Evolutionary conservation across 306 rosid genomes (phyloP), one percentile per base, ranked within the genome.

Genomic region (Acmispon strigosus): DNA sequence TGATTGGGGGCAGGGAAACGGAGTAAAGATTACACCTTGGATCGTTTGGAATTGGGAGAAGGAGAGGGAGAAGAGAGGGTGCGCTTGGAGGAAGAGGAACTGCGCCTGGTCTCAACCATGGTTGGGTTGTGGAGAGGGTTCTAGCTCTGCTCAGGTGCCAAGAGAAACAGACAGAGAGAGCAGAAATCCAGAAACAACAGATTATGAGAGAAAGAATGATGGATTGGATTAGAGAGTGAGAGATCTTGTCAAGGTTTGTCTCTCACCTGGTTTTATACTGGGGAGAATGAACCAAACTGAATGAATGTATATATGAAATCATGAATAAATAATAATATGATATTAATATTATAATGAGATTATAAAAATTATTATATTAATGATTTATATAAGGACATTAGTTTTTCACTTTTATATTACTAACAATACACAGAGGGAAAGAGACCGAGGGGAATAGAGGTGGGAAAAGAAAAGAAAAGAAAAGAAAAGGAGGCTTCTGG

Each of bases 61-160:
- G 94, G 73, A 42, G 90, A 78, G 71, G 96, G 81, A 4, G 96
- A 79, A 49, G 92, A 74, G 17, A 87, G 77, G 62, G 95, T 16
- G 6, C 99, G 97, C 77, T 94, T 94, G 62, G 99, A 83, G 42
- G 97, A 83, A 47, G 83, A 79, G 14, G 86, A 84, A 79, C 97
- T 91, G 58, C 96, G 86, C 58, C 97, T 84, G 54, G 97, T 94
- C 71, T 94, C 99, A 62, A 94, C 99, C 99, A 94, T 94, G 88
- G 67, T 81, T 75, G 37, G 6, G 37, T 0, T n/a, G n/a, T n/a
- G n/a, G 37, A 32, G 19, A 12, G 54, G 49, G 14, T 62, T 37
- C 39, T 29, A 43, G 14, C n/a, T 47, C 14, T 8, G 27, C 53
- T 45, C 43, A 41, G 43, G 10, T 20, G 42, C 29, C 16, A n/a